Evolutionary conservation across 2,329 filamentous ascomycete genomes (phyloP).

Genomic region (Sarocladium kiliense): DNA sequence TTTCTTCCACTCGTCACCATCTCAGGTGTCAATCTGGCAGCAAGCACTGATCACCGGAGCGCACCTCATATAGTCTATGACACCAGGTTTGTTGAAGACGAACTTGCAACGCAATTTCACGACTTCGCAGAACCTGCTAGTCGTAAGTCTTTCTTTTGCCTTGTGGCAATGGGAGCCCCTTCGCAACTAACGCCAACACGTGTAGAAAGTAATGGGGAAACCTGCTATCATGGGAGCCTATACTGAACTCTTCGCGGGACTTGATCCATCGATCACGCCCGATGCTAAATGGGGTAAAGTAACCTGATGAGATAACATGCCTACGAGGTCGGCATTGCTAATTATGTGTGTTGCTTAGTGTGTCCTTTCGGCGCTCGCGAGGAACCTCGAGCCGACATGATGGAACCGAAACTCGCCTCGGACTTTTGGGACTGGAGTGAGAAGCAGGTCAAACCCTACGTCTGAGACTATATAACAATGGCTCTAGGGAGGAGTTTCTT

Average conservation of each 20-base stretch:
- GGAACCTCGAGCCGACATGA: slow-evolving; percentile 20
- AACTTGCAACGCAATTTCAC: slow-evolving; percentile 7
- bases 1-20: neutral
- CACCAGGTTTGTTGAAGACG: slow-evolving; percentile 20
- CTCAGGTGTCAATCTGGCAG: too few species aligned
- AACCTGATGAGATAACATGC: too few species aligned
- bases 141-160: neutral
- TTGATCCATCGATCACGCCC: slow-evolving; percentile 31
- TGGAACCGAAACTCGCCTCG: slow-evolving; percentile 21
- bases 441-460: slow-evolving; percentile 20
- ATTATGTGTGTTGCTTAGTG: neutral
- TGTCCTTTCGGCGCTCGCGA: slow-evolving; percentile 21
- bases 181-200: neutral
- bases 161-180: neutral
- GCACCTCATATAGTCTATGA: slow-evolving; percentile 15
- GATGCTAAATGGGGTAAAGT: slow-evolving; percentile 22
- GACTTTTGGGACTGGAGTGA: slow-evolving; percentile 30
- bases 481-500: too few species aligned
- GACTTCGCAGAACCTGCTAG: neutral
- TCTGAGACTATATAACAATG: too few species aligned
- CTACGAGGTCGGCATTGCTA: too few species aligned
- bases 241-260: slow-evolving; percentile 36
- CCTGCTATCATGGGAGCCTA: slow-evolving; percentile 31
- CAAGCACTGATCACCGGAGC: too few species aligned
- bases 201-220: slow-evolving; percentile 11